Conservation (phyloP, 169 alveolate genomes). For the Plasmodium cynomolgi region DNA sequence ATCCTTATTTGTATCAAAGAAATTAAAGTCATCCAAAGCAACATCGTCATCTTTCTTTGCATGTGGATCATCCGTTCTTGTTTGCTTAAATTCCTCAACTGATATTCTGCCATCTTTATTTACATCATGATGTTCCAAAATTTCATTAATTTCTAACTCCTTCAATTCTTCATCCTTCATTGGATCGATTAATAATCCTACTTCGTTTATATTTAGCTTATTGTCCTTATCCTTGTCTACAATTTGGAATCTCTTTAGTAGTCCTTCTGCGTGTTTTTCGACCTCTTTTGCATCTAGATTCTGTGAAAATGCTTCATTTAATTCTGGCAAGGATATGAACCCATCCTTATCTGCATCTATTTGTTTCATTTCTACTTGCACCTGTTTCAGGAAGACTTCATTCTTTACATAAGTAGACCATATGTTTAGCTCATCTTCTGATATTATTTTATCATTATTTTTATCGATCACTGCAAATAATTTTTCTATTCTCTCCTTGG, state of each 20-base stretch:
- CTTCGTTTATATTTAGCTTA: constrained; percentile 75
- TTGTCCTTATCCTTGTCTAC: constrained; percentile 85
- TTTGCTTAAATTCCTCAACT: constrained; percentile 78
- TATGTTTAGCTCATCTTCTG: constrained; percentile 52
- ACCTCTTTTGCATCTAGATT: constrained; percentile 80
- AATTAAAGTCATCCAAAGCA: constrained; percentile 79
- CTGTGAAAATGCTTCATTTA: constrained; percentile 79
- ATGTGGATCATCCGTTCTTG: constrained; percentile 65
- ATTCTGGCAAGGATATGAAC: constrained; percentile 77
- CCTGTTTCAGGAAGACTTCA: constrained; percentile 80
- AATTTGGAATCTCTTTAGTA: constrained; percentile 78
- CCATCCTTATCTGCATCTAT: constrained; percentile 85
- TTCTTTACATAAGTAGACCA: constrained; percentile 73
- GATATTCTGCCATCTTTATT: constrained; percentile 84
- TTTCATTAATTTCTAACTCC: constrained; percentile 81
- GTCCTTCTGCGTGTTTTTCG: constrained; percentile 78
- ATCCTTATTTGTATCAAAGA: constrained; percentile 82
- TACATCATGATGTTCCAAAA: constrained; percentile 82
- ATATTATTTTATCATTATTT: constrained; percentile 75
- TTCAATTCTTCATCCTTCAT: constrained; percentile 80
- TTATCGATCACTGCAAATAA: constrained; percentile 77
- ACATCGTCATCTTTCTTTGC: constrained; percentile 52
- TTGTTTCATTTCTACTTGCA: constrained; percentile 82
- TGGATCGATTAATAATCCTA: constrained; percentile 80
- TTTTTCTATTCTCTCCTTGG: constrained; percentile 72